phyloP scores from a whole-genome alignment of 306 rosid genomes.

The Pterocarpus santalinus region DNA sequence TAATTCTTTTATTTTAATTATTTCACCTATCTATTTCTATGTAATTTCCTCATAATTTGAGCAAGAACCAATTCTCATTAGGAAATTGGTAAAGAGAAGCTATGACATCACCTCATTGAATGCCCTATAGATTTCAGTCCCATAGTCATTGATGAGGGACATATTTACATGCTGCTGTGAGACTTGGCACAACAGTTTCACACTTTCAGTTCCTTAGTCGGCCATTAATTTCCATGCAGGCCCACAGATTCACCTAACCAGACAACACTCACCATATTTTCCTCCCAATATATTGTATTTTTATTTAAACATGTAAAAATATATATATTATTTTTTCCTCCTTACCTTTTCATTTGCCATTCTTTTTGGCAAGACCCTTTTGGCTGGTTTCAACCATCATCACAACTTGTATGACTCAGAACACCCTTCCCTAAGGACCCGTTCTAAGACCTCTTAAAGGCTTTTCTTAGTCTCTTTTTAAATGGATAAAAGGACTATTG shows the following conservation, averaged over 20 bases:
- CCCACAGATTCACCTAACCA: constrained; percentile 66
- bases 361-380: constrained; percentile 28
- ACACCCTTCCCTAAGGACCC: constrained; percentile 57
- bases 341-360: neutral
- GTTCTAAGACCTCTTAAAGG: constrained; percentile 49
- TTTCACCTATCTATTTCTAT: neutral
- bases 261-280: constrained; percentile 37
- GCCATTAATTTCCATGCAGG: constrained; percentile 60
- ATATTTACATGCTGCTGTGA: constrained; percentile 40
- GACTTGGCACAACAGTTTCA: constrained; percentile 47
- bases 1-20: neutral
- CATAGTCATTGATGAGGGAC: constrained; percentile 41
- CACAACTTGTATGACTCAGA: constrained; percentile 37
- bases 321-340: neutral
- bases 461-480: constrained; percentile 29
- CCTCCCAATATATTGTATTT: constrained; percentile 10
- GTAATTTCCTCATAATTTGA: constrained; percentile 16
- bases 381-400: constrained; percentile 7
- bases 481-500: constrained; percentile 30
- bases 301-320: neutral
- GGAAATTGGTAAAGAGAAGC: neutral
- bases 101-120: constrained; percentile 44
- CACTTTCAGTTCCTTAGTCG: constrained; percentile 59
- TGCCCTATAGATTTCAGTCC: constrained; percentile 30
- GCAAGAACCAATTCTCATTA: neutral